phyloP scores from a whole-genome alignment of 2,329 filamentous ascomycete species.

The Aspergillus sp. region DNA sequence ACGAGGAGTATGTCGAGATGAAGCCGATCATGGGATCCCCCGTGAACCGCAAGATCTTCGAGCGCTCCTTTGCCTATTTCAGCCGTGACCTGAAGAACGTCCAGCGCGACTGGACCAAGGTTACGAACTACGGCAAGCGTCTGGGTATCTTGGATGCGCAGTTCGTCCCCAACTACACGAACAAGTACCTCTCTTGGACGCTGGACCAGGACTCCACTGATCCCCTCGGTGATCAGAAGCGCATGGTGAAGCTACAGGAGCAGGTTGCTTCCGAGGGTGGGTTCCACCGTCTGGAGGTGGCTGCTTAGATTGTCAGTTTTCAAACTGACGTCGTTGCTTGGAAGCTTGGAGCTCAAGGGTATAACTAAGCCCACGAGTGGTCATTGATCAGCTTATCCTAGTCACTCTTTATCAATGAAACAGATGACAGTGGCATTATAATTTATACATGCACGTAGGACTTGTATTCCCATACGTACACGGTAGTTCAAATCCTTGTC shows the following conservation, averaged over 20 bases:
- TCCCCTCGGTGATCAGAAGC: conserved; percentile 71
- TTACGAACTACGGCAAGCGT: conserved; percentile 73
- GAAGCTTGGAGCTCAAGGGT: not conserved
- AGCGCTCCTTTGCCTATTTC: conserved; percentile 76
- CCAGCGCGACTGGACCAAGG: conserved; percentile 72
- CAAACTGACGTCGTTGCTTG: not conserved
- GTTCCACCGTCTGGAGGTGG: conserved; percentile 44
- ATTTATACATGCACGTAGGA: not conserved
- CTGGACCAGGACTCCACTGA: conserved; percentile 65
- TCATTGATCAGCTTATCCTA: not conserved
- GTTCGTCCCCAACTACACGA: conserved; percentile 74
- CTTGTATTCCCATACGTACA: not conserved
- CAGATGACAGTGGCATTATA: not conserved
- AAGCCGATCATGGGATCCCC: conserved; percentile 68
- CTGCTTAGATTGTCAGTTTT: conserved; percentile 20
- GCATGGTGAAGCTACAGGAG: conserved; percentile 69
- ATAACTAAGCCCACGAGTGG: not conserved
- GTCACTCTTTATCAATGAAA: not conserved
- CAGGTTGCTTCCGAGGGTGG: conserved; percentile 65
- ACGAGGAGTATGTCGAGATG: conserved; percentile 68
- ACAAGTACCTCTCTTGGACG: conserved; percentile 66
- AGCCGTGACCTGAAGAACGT: conserved; percentile 75
- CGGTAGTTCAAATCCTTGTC: no score
- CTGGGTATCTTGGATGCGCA: conserved; percentile 63
- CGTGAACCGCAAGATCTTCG: conserved; percentile 76